These are phyloP conservation scores for Phytophthora brassicae DNA, from an alignment of 352 stramenopile genomes.

Conservation along the genomic window DNA sequence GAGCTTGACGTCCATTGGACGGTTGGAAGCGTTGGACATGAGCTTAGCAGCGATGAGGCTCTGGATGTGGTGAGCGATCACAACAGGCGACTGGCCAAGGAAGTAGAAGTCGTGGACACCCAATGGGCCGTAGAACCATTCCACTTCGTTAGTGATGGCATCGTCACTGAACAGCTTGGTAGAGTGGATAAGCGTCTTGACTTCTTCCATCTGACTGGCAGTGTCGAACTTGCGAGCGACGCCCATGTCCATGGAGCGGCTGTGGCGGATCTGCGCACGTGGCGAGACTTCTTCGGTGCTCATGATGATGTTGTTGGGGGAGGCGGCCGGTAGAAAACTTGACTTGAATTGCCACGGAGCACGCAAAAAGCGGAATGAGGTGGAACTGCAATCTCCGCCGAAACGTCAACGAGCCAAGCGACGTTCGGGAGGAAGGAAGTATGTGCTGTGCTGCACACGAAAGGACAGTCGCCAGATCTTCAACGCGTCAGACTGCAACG, in stretches of 20 bases:
- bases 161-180: constrained; percentile 63
- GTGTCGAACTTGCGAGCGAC: constrained; percentile 55
- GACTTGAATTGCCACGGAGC: constrained; percentile 27
- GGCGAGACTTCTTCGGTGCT: constrained; percentile 38
- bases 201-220: constrained; percentile 66
- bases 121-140: constrained; percentile 83
- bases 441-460: constrained; percentile 28
- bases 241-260: constrained; percentile 64
- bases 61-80: constrained; percentile 82
- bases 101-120: constrained; percentile 89
- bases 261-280: constrained; percentile 38
- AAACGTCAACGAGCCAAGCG: not conserved
- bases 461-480: constrained; percentile 29
- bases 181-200: constrained; percentile 55
- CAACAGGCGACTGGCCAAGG: constrained; percentile 51
- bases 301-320: constrained; percentile 6
- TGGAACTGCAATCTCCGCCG: not conserved
- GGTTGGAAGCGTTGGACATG: constrained; percentile 77
- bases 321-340: constrained; percentile 3
- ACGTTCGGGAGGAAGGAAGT: not conserved
- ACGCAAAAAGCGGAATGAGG: constrained; percentile 40
- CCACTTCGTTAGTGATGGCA: constrained; percentile 64
- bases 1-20: constrained; percentile 78
- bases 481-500: constrained; percentile 29
- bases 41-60: constrained; percentile 81